Base-by-base conservation (phyloP, 2,329 filamentous ascomycete species). In the Neurospora sp. region DNA sequence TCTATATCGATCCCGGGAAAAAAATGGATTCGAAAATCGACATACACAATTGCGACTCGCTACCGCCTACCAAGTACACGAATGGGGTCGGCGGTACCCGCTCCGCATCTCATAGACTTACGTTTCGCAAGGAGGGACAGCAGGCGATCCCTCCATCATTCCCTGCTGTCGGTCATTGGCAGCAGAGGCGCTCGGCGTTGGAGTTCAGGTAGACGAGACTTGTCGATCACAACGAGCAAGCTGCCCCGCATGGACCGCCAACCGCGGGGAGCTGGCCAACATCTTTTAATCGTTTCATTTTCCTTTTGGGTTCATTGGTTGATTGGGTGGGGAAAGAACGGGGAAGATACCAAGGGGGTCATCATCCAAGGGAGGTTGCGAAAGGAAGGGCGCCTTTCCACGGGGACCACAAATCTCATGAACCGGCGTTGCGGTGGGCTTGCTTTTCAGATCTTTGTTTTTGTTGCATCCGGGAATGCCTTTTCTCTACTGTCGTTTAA, bases 401-500 rank as follows among this genome's bases (percentile, higher is more conserved):
- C 13, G 28, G 52, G 67, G 67, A 62, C 67, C 23, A 68, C 52
- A 58, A n/a, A 43, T 62, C 38, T 68, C 42, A 68, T 68, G 43
- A 68, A 58, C 52, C 52, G 67, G 67, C 67, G 67, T 68, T 62
- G 40, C n/a, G 40, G 19, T 62, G 52, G 52, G 15, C 52, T 33
- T 62, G 52, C 15, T 38, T 58, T 58, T 62, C 38, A 36, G 28
- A 38, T 62, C 13, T 19, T 58, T 62, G 28, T 40, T 40, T 13
- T 52, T 43, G 43, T 40, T 66, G 58, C 62, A 33, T 66, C 28
- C n/a, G 62, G 68, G 58, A 43, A 66, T 42, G 68, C 33, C 10
- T 33, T 43, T 67, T 67, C 40, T 68, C 28, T 58, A 67, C 68
- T 46, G 68, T 66, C 62, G 68, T 58, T 66, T 46, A 67, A 67